A percentile compares a stretch with the other conserved stretches of the same genome.
These are phyloP conservation scores for Agaricus blazei DNA, from an alignment of 768 basidiomycete species.

Conservation along the genomic window DNA sequence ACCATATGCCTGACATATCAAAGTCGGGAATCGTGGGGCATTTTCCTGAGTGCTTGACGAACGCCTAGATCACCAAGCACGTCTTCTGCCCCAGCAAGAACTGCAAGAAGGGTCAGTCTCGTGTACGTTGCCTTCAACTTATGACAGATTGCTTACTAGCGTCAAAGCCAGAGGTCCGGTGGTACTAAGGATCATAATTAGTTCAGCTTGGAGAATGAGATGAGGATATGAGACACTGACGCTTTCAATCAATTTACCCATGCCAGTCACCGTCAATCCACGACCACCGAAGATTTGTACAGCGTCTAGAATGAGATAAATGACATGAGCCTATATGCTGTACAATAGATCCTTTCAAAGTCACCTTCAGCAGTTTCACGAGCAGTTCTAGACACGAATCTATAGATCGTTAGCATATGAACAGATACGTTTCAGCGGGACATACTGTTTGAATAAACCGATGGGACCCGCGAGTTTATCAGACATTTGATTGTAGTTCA, in stretches of 20 bases:
- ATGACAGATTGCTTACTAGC: constrained; percentile 43
- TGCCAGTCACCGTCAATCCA: constrained; percentile 79
- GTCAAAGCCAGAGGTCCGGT: constrained; percentile 80
- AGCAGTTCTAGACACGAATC: constrained; percentile 62
- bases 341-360: constrained; percentile 7
- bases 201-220: neutral
- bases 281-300: constrained; percentile 88
- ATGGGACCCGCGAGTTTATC: constrained; percentile 85
- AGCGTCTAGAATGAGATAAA: constrained; percentile 44
- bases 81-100: constrained; percentile 60
- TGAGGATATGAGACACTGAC: constrained; percentile 33
- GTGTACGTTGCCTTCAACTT: neutral
- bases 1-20: constrained; percentile 5
- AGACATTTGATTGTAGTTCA: constrained; percentile 82
- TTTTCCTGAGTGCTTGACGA: constrained; percentile 28
- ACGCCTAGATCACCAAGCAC: constrained; percentile 27
- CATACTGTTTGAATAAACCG: constrained; percentile 83
- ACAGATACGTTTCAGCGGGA: constrained; percentile 5
- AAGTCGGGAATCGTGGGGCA: constrained; percentile 25
- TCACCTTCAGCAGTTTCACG: constrained; percentile 68
- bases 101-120: constrained; percentile 18
- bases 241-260: constrained; percentile 82
- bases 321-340: constrained; percentile 33
- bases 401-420: constrained; percentile 19
- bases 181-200: constrained; percentile 46